These are phyloP conservation scores for Diaporthe citriasiana DNA, from an alignment of 2,329 filamentous ascomycete genomes.

Conservation along the genomic window DNA sequence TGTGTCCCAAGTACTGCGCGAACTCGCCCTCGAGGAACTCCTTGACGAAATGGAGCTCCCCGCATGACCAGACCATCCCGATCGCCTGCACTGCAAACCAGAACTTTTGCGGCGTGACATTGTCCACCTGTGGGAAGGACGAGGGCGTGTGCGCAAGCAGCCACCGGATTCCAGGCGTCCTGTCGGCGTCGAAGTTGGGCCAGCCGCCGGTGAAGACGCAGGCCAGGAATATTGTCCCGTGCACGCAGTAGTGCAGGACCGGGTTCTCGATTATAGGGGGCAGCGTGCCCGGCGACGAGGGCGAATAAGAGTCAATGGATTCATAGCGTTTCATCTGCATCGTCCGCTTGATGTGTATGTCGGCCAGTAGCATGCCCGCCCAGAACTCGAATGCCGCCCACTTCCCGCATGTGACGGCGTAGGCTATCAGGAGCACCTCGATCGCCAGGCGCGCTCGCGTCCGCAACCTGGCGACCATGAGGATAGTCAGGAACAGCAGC, in stretches of 20 bases:
- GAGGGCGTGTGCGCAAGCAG: conserved; percentile 52
- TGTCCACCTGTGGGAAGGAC: conserved; percentile 51
- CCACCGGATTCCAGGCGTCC: conserved; percentile 52
- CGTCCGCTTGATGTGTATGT: conserved; percentile 57
- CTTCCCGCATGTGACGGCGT: conserved; percentile 55
- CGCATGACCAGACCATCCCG: conserved; percentile 55
- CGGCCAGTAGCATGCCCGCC: conserved; percentile 60
- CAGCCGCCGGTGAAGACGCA: conserved; percentile 56
- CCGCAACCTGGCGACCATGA: conserved; percentile 55
- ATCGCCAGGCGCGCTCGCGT: conserved; percentile 50
- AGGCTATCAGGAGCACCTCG: conserved; percentile 53
- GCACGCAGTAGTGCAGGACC: conserved; percentile 43
- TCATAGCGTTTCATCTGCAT: conserved; percentile 44
- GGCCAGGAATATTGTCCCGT: conserved; percentile 48
- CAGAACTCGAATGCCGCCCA: conserved; percentile 63
- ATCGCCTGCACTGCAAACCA: conserved; percentile 55
- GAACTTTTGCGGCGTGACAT: conserved; percentile 53
- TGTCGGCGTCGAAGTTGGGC: conserved; percentile 54
- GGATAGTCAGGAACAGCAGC: conserved; percentile 57
- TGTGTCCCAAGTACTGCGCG: conserved; percentile 68
- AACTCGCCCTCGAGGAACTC: conserved; percentile 60
- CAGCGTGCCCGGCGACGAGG: conserved; percentile 31
- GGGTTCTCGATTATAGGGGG: conserved; percentile 38
- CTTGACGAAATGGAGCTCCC: conserved; percentile 53
- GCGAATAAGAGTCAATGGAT: conserved; percentile 4